Evolutionary conservation across 805 yeast species (phyloP), one percentile per base, ranked within the genome.

Genomic region (Brettanomyces anomalus): DNA sequence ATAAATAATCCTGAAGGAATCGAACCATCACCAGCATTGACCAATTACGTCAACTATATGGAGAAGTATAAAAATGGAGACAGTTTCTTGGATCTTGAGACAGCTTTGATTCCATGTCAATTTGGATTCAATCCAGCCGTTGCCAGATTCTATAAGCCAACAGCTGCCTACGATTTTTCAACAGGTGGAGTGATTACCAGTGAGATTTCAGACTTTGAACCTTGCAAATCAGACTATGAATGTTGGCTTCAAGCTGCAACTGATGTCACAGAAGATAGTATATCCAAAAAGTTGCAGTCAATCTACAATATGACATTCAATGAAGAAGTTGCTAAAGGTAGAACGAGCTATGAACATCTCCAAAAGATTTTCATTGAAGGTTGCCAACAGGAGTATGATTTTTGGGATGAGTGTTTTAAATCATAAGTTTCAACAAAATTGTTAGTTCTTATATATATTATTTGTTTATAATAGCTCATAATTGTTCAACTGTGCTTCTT

Each of bases 81-180:
- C 57, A 79, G 26, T 84, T 79, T 37, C 71, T 82, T 41, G 11
- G 28, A 39, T 6, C 31, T 39, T 13, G 76, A 77, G 44, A 72
- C 80, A 6, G 85, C 90, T 0, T 59, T 83, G 42, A 74, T 86
- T 6, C 93, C 95, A 1, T 85, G 95, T 58, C 60, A 83, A 38
- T 72, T 79, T 56, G 95, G 94, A 2, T 82, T 82, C 56, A 73
- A 72, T 31, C 68, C 72, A 39, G 87, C 88, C 2, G 74, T 76
- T 0, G 34, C 45, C n/a, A 70, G 72, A 10, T 26, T 24, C 21
- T 43, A 39, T 17, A 19, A 31, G 16, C 42, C 42, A 2, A 18
- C 14, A 7, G 19, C n/a, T 15, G n/a, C n/a, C 18, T 39, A 32
- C 31, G 37, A 33, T 20, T 26, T 33, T 16, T 10, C 14, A 14